These are phyloP conservation scores for Hygrophila difformis DNA, from an alignment of 257 asterid genomes.

Conservation along the genomic window DNA sequence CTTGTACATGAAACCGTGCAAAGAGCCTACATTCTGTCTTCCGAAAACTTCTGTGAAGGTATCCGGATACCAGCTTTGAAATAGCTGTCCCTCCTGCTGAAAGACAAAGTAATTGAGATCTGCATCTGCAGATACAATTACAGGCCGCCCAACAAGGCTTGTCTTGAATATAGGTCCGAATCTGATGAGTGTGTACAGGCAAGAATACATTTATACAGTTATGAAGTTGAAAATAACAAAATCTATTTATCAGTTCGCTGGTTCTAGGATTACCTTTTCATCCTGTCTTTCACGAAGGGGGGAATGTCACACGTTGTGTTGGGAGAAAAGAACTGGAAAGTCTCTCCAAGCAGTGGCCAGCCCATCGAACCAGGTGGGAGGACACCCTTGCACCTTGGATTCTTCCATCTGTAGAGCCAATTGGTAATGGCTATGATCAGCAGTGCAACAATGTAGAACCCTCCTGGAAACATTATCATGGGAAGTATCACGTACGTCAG, in stretches of 20 bases:
- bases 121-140: conserved; percentile 50
- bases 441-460: conserved; percentile 28
- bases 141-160: conserved; percentile 53
- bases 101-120: conserved; percentile 59
- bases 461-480: conserved; percentile 38
- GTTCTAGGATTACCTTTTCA: conserved; percentile 35
- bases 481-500: too few relatives aligned
- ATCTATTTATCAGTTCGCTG: too few relatives aligned
- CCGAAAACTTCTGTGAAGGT: conserved; percentile 68
- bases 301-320: conserved; percentile 36
- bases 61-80: conserved; percentile 74
- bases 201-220: too few relatives aligned
- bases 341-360: conserved; percentile 59
- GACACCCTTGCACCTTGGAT: conserved; percentile 47
- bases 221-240: too few relatives aligned
- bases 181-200: conserved; percentile 22
- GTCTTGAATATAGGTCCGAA: conserved; percentile 53
- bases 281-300: conserved; percentile 54
- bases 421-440: conserved; percentile 23
- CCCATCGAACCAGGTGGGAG: conserved; percentile 81
- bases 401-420: conserved; percentile 51
- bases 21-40: conserved; percentile 55
- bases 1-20: too few relatives aligned
- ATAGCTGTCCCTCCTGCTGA: conserved; percentile 58
- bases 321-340: conserved; percentile 47